A percentile compares a stretch with the other conserved stretches of the same genome.
phyloP scores from a whole-genome alignment of 352 stramenopile species.

The Pythium utonaiense region DNA sequence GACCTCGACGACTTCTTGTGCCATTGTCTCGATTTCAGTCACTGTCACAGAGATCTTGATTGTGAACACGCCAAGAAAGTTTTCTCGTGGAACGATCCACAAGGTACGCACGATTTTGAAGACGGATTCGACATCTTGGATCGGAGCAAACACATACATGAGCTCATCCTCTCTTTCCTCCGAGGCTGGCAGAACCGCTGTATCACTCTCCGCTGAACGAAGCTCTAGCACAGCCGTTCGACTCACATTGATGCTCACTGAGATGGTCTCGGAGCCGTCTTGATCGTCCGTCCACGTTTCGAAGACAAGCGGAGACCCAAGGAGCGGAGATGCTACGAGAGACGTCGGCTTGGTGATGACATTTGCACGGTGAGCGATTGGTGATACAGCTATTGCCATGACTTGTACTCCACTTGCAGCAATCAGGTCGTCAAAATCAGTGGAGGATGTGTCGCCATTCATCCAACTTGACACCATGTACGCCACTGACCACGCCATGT shows the following conservation, averaged over 20 bases:
- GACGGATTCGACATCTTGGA: background rate
- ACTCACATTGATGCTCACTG: slow-evolving; percentile 2
- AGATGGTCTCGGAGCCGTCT: slow-evolving; percentile 13
- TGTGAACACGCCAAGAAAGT: slow-evolving; percentile 15
- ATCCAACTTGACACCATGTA: background rate
- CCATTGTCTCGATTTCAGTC: slow-evolving; percentile 11
- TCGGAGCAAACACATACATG: background rate
- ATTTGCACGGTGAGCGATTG: slow-evolving; percentile 27
- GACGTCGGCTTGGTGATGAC: slow-evolving; percentile 23
- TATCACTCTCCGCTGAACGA: background rate
- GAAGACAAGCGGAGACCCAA: slow-evolving; percentile 20
- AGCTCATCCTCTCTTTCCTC: background rate
- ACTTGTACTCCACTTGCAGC: background rate
- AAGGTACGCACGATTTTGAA: slow-evolving; percentile 3
- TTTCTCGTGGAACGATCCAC: slow-evolving; percentile 12
- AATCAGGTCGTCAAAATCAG: background rate
- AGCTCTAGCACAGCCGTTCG: slow-evolving; percentile 12
- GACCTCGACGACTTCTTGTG: background rate
- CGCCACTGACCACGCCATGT: background rate
- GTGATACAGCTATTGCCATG: background rate
- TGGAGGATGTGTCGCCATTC: background rate
- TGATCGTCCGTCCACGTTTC: slow-evolving; percentile 23
- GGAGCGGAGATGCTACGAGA: slow-evolving; percentile 25
- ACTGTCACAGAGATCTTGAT: slow-evolving; percentile 9
- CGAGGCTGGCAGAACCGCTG: background rate